Percentiles rank a stretch among this genome's conserved stretches.
Conservation (phyloP, 1,139 yeast genomes). For the Ogataea hybrid region DNA sequence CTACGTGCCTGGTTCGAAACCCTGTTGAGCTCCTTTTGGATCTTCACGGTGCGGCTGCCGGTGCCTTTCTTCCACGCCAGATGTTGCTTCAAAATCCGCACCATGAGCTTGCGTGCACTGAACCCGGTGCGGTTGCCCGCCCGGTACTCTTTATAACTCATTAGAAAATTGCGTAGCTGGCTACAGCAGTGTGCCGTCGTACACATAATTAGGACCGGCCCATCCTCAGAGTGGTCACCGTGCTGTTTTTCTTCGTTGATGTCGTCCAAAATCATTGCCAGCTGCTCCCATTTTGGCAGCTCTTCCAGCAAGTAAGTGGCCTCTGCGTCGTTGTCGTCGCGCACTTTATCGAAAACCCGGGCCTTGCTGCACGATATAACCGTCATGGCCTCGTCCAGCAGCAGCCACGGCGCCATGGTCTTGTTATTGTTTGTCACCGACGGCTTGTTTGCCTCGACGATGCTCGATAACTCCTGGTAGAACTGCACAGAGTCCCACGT, state of each 20-base stretch:
- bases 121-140: constrained; percentile 24
- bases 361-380: constrained; percentile 69
- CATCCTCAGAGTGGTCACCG: constrained; percentile 32
- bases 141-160: constrained; percentile 36
- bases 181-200: constrained; percentile 48
- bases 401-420: constrained; percentile 79
- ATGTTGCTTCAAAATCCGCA: constrained; percentile 49
- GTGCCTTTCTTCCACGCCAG: constrained; percentile 49
- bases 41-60: constrained; percentile 24
- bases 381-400: constrained; percentile 79
- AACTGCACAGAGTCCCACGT: constrained; percentile 72
- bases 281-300: constrained; percentile 88
- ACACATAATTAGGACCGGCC: constrained; percentile 80
- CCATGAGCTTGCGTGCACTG: constrained; percentile 49
- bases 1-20: constrained; percentile 18
- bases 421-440: constrained; percentile 44
- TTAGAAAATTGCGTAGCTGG: constrained; percentile 53
- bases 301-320: constrained; percentile 58
- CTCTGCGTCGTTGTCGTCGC: constrained; percentile 13
- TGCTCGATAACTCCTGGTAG: constrained; percentile 65
- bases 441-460: constrained; percentile 61
- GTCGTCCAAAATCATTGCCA: constrained; percentile 67
- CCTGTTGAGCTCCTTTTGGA: constrained; percentile 32
- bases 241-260: constrained; percentile 53
- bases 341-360: constrained; percentile 51